Evolutionary conservation across 768 basidiomycete genomes (phyloP), one percentile per base, ranked within the genome.

Genomic region (Multifurca ochricompacta): DNA sequence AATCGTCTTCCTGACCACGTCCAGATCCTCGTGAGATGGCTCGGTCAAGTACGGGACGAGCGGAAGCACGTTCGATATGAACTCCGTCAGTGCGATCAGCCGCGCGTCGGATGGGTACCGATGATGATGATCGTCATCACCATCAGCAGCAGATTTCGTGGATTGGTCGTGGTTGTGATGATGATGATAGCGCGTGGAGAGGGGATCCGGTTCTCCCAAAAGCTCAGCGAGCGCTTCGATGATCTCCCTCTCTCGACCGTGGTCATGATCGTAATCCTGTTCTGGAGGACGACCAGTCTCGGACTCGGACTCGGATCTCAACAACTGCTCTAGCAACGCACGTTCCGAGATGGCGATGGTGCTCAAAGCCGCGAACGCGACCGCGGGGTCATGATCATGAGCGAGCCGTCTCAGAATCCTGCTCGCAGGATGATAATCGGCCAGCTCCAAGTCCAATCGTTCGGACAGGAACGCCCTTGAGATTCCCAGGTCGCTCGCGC

Each of bases 401-500:
- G 41, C 23, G 3, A 42, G 25, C 6, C 7, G 25, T 3, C n/a
- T 0, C 21, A 41, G 40, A 13, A 13, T 11, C 40, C 4, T 23
- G 40, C 40, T 23, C 21, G 40, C 21, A 13, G 21, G 2, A 1
- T 11, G 40, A 23, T 14, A 41, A 25, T n/a, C n/a, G 21, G 11
- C 11, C 40, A 25, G 10, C 21, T 4, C 14, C 23, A 25, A 3
- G 11, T 13, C 21, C 25, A 30, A 18, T 18, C 19, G 8, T 31
- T 31, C 7, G 16, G 55, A 36, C 36, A 57, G 37, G 18, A 25
- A 49, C 16, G 53, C 46, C 16, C 14, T 49, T 19, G 47, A 48
- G 11, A 58, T 30, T 56, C 47, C 35, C 41, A 34, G 48, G 56
- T 16, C 6, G 48, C 57, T n/a, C 37, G 46, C n/a, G 43, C 10